phyloP scores from a whole-genome alignment of 768 basidiomycete genomes.

The Hericium coralloides region DNA sequence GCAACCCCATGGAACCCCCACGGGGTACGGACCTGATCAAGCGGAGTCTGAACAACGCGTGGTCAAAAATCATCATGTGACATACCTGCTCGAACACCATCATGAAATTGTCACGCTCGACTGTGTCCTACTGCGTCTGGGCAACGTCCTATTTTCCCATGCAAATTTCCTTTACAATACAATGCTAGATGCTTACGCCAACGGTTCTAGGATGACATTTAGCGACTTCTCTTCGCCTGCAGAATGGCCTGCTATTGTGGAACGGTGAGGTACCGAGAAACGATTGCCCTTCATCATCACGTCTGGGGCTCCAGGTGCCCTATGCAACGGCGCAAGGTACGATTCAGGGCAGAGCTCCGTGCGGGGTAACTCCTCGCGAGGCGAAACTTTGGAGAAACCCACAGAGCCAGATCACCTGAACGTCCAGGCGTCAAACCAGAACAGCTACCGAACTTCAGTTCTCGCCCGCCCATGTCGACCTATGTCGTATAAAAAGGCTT shows the following conservation, averaged over 20 bases:
- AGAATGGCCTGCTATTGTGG: not conserved
- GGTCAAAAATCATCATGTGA: not conserved
- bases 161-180: no score
- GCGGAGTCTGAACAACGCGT: no score
- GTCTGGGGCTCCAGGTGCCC: not conserved
- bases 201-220: no score
- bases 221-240: not conserved
- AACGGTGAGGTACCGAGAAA: not conserved
- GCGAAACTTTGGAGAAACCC: slow-evolving; percentile 16
- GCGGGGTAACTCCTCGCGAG: slow-evolving; percentile 11
- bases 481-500: not conserved
- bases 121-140: not conserved
- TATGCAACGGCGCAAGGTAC: not conserved
- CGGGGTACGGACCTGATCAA: no score
- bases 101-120: not conserved
- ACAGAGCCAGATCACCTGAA: slow-evolving; percentile 1
- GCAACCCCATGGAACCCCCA: no score
- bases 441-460: slow-evolving; percentile 6
- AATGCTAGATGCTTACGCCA: no score
- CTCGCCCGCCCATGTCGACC: no score
- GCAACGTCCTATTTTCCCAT: no score
- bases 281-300: not conserved
- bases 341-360: slow-evolving; percentile 6
- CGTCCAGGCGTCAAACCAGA: not conserved
- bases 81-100: not conserved